Percentiles rank a stretch among this genome's conserved stretches.
Evolutionary conservation across 2,329 filamentous ascomycete species (phyloP).

Genomic region (Penicillium decumbens): DNA sequence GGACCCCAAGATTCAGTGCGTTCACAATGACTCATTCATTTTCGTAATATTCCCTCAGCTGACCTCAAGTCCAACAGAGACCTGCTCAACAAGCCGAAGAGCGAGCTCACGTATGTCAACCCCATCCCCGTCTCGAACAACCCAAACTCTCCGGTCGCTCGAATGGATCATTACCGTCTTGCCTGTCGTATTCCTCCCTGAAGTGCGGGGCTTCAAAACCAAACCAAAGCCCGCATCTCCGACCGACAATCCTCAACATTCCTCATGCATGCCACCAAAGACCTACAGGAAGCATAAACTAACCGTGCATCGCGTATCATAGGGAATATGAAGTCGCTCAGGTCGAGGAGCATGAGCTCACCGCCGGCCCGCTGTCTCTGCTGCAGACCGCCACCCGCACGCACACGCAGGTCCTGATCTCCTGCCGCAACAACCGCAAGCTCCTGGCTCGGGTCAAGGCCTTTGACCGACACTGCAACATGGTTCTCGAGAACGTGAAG

Average conservation of each 20-base stretch:
- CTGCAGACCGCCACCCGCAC: slow-evolving; percentile 94
- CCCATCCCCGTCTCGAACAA: not conserved
- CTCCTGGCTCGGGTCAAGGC: slow-evolving; percentile 95
- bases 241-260: slow-evolving; percentile 12
- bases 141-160: not conserved
- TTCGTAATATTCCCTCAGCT: slow-evolving; percentile 13
- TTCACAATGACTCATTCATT: slow-evolving; percentile 22
- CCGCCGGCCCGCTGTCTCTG: slow-evolving; percentile 78
- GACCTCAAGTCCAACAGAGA: slow-evolving; percentile 55
- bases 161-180: slow-evolving; percentile 5
- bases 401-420: slow-evolving; percentile 94
- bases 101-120: slow-evolving; percentile 76
- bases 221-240: slow-evolving; percentile 5
- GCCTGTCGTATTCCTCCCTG: slow-evolving; percentile 8
- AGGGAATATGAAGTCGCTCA: slow-evolving; percentile 89
- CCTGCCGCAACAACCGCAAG: slow-evolving; percentile 97
- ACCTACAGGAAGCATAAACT: slow-evolving; percentile 14
- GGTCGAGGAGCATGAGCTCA: slow-evolving; percentile 74
- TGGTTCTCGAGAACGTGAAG: slow-evolving; percentile 95
- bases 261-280: slow-evolving; percentile 15
- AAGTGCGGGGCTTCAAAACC: slow-evolving; percentile 7
- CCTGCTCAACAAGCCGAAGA: slow-evolving; percentile 80
- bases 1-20: slow-evolving; percentile 68
- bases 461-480: slow-evolving; percentile 98
- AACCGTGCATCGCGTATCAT: slow-evolving; percentile 20